Evolutionary conservation across 2,329 filamentous ascomycete genomes (phyloP), one percentile per base, ranked within the genome.

Genomic region (Colletotrichum karsti): DNA sequence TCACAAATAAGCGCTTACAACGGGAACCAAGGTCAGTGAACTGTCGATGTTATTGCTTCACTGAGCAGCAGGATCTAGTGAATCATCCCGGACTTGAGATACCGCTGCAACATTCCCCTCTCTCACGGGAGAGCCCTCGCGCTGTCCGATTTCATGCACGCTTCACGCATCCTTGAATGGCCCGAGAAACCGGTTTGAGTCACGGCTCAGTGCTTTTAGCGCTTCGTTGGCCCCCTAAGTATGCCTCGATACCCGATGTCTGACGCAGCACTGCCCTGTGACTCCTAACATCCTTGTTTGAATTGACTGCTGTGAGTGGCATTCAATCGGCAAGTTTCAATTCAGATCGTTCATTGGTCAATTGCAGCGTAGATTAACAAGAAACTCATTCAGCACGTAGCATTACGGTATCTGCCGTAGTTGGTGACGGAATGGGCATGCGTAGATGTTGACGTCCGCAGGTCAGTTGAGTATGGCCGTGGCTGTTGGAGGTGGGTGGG

Each of bases 241-340:
- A 35, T 53, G 26, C 35, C 46, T 53, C 37, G 20, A 54, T 24
- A 26, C 56, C 57, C 30, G 20, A 55, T 12, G 30, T 26, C 48
- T 54, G 46, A 22, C 22, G 48, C 46, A 48, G 37, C 30, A 18
- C 48, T 37, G 58, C 50, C 26, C 41, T 66, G 57, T 56, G 58
- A 63, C 57, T 62, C 48, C 33, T 5, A 24, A 26, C 22, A 28
- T 41, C 57, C 41, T 46, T 42, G 24, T 4, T 26, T 2, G 7
- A 18, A 35, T 24, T 24, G n/a, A 26, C 10, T 24, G 46, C 26
- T 7, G 9, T 1, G n/a, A 15, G 28, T n/a, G n/a, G 26, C 26
- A 22, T 28, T 50, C 28, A 15, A 28, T 13, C 9, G 7, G 2
- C 13, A n/a, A 50, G 24, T 7, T 50, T 50, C 24, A 50, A 50